These are phyloP conservation scores for Hymenotorrendiella dingleyae DNA, from an alignment of 2,329 filamentous ascomycete species.

Conservation along the genomic window DNA sequence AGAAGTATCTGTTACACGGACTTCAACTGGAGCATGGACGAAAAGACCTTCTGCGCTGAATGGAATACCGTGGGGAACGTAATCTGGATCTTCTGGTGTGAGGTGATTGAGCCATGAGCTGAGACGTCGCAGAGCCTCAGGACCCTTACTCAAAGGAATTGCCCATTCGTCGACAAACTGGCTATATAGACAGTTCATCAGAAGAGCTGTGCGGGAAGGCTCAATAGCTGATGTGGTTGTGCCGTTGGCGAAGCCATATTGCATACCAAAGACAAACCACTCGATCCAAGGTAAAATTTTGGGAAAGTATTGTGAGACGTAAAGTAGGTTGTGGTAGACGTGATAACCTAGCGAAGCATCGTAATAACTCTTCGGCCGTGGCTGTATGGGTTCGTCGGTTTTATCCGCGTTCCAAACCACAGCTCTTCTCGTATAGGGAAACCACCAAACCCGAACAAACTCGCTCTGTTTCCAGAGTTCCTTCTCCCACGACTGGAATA, in stretches of 20 bases:
- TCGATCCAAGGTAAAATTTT: slow-evolving; percentile 81
- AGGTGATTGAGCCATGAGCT: slow-evolving; percentile 75
- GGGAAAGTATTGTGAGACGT: slow-evolving; percentile 70
- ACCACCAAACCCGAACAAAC: slow-evolving; percentile 96
- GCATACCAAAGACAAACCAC: slow-evolving; percentile 96
- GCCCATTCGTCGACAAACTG: slow-evolving; percentile 99
- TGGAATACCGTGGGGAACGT: slow-evolving; percentile 64
- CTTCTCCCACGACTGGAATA: slow-evolving; percentile 66
- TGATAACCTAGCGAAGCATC: slow-evolving; percentile 78
- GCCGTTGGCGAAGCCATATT: slow-evolving; percentile 81
- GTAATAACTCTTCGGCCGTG: slow-evolving; percentile 65
- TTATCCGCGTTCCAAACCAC: slow-evolving; percentile 88
- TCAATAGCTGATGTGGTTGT: slow-evolving; percentile 69
- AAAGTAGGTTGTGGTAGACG: slow-evolving; percentile 87
- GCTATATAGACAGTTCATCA: slow-evolving; percentile 98
- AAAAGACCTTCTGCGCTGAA: slow-evolving; percentile 74
- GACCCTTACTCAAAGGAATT: slow-evolving; percentile 76
- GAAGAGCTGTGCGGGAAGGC: slow-evolving; percentile 69
- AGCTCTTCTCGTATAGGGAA: slow-evolving; percentile 82
- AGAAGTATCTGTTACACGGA: slow-evolving; percentile 72
- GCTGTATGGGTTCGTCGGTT: slow-evolving; percentile 54
- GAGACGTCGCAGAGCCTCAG: slow-evolving; percentile 77
- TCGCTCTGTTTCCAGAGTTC: slow-evolving; percentile 78
- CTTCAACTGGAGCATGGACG: slow-evolving; percentile 86
- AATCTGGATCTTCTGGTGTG: slow-evolving; percentile 55